Conservation (phyloP, 768 basidiomycete genomes). For the Trametes cinnabarina region DNA sequence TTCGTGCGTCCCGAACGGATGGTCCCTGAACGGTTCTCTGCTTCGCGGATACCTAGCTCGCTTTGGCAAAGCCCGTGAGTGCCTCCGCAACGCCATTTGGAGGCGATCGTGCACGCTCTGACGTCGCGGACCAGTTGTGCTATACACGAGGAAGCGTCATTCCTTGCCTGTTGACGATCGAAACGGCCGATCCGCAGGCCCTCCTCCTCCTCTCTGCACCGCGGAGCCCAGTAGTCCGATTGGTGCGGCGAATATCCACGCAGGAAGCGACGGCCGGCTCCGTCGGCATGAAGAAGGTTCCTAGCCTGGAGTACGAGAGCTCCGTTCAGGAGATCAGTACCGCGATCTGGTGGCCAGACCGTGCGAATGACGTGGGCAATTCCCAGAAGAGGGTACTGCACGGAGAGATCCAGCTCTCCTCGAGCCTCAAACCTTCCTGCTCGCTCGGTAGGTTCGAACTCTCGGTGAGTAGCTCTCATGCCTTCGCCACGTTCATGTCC, state of each 20-base stretch:
- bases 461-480: constrained; percentile 11
- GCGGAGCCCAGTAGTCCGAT: constrained; percentile 16
- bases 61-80: constrained; percentile 20
- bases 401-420: constrained; percentile 22
- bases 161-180: constrained; percentile 17
- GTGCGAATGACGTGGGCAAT: not conserved
- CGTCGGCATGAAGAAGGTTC: not conserved
- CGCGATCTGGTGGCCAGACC: constrained; percentile 17
- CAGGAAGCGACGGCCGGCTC: not conserved
- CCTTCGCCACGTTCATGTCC: too few species aligned
- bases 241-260: constrained; percentile 15
- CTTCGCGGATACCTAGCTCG: constrained; percentile 14
- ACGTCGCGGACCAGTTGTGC: constrained; percentile 15
- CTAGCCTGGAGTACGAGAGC: constrained; percentile 11
- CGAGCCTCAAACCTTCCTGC: constrained; percentile 17
- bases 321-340: constrained; percentile 8
- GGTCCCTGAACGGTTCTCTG: not conserved
- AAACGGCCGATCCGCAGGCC: constrained; percentile 22
- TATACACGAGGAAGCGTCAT: constrained; percentile 25
- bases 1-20: not conserved
- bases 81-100: not conserved
- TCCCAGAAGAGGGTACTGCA: constrained; percentile 7
- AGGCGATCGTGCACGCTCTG: not conserved
- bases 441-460: constrained; percentile 20
- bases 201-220: constrained; percentile 23